These are phyloP conservation scores for Pharnaceum exiguum DNA, from an alignment of 148 eudicot genomes.

Conservation along the genomic window DNA sequence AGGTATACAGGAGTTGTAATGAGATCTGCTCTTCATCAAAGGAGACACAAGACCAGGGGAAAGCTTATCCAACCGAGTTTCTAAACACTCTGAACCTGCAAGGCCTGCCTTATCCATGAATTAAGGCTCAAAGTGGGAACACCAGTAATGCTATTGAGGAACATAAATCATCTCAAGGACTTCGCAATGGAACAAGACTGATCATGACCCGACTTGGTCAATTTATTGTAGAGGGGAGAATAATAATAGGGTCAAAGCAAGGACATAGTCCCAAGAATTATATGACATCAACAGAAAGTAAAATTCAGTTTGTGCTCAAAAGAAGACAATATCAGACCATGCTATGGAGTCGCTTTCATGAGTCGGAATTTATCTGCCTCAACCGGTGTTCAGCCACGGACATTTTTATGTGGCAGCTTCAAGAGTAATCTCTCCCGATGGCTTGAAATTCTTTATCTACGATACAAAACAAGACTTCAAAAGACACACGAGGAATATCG, in stretches of 20 bases:
- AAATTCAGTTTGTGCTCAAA: background rate
- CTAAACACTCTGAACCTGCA: background rate
- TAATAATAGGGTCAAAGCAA: background rate
- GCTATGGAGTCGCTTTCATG: no score
- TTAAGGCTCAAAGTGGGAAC: background rate
- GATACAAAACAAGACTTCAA: no score
- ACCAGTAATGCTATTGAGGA: slow-evolving; percentile 10
- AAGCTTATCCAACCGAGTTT: background rate
- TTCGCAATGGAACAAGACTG: slow-evolving; percentile 5
- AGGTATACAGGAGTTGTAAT: background rate
- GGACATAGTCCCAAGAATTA: background rate
- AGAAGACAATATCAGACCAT: slow-evolving; percentile 2
- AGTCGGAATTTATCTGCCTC: no score
- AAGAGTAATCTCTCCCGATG: no score
- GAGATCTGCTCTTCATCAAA: slow-evolving; percentile 4
- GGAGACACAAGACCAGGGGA: background rate
- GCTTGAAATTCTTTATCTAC: no score
- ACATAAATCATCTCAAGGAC: slow-evolving; percentile 9
- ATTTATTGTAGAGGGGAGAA: background rate
- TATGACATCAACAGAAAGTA: background rate
- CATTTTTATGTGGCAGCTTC: no score
- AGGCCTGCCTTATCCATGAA: background rate
- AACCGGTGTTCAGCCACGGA: no score
- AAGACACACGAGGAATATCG: no score
- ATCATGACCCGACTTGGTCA: background rate